Base-by-base conservation (phyloP, 805 yeast genomes). In the Lipomyces mesembrius region DNA sequence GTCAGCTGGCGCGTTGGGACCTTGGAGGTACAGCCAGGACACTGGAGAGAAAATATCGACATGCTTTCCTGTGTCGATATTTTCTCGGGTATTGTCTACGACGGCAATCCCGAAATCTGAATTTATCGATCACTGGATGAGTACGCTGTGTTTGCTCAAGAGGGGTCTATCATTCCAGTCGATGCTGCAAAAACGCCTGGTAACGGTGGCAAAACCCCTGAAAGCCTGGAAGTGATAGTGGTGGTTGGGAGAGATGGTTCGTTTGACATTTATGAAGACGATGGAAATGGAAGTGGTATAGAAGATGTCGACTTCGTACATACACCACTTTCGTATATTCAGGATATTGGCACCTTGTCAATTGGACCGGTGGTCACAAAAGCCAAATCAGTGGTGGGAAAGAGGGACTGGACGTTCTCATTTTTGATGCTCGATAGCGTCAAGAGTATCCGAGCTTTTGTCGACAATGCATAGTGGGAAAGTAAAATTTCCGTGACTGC, bases 11-110 rank as follows among this genome's bases (percentile, higher is more conserved):
- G 3, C 29, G 29, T 27, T 27, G 29, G 29, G 53, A 49, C 6
- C 53, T 49, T 22, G 53, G 53, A 11, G 53, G 53, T 14, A 49
- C 53, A 14, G 53, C 53, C 9, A 17, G 53, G 12, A 49, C 53
- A n/a, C 53, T 49, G 3, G 53, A n/a, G n/a, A n/a, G n/a, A n/a
- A n/a, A n/a, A n/a, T n/a, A n/a, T n/a, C n/a, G n/a, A n/a, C n/a
- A n/a, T n/a, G n/a, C n/a, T n/a, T n/a, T n/a, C n/a, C n/a, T n/a
- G n/a, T n/a, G n/a, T 46, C 52, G n/a, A 46, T 20, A 8, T 46
- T 17, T 46, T 46, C 25, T 46, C 52, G 25, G 52, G 52, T 17
- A 46, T 17, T 20, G 52, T 46, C 52, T 46, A 46, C 52, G 39
- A 35, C 11, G 39, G n/a, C 25, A 20, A 14, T 20, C 52, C 25